A percentile compares a stretch with the other conserved stretches of the same genome.
These are phyloP conservation scores for Yarrowia bubula DNA, from an alignment of 805 yeast species.

Conservation along the genomic window DNA sequence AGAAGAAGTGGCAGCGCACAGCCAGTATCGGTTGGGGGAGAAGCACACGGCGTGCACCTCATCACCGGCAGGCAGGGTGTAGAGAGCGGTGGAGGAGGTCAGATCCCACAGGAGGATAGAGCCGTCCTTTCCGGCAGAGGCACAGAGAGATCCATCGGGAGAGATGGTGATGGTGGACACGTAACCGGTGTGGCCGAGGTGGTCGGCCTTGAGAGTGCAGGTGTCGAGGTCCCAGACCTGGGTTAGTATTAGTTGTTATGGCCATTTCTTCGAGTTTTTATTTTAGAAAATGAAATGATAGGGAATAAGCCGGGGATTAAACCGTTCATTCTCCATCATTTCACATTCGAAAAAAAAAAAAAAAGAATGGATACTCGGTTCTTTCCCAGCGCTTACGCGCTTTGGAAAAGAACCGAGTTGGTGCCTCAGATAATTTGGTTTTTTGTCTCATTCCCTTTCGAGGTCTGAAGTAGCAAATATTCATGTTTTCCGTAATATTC, in stretches of 20 bases:
- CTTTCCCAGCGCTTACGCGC: too few relatives aligned
- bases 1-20: conserved; percentile 98
- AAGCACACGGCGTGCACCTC: conserved; percentile 98
- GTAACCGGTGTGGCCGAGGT: conserved; percentile 99
- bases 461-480: conserved; percentile 99
- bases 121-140: conserved; percentile 99
- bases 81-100: conserved; percentile 76
- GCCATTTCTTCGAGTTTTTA: background rate
- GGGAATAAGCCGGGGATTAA: too few relatives aligned
- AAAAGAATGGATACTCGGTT: too few relatives aligned
- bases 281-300: background rate
- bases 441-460: conserved; percentile 86
- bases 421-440: conserved; percentile 30
- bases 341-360: background rate
- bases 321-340: background rate
- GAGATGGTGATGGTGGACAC: conserved; percentile 94
- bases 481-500: conserved; percentile 29
- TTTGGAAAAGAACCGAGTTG: too few relatives aligned
- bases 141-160: conserved; percentile 99
- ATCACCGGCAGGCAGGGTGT: conserved; percentile 92
- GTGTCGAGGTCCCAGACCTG: conserved; percentile 93
- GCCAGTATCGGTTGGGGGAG: conserved; percentile 99
- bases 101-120: conserved; percentile 97
- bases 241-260: conserved; percentile 34
- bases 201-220: conserved; percentile 87